Evolutionary conservation across 257 asterid genomes (phyloP), one percentile per base, ranked within the genome.

Genomic region (Solanum dulcamara): DNA sequence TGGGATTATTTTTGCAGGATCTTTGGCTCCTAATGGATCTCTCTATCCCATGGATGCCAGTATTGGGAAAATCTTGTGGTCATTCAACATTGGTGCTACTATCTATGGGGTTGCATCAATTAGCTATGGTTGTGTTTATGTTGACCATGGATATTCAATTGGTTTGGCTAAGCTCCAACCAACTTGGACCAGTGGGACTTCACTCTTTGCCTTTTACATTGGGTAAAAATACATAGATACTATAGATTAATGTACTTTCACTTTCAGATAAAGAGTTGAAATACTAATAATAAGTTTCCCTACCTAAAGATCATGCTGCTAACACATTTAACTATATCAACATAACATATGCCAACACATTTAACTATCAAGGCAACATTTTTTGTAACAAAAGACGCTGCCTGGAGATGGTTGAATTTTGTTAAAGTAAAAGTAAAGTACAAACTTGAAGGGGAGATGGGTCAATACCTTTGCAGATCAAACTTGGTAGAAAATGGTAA

Each of bases 51-150:
- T 94, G 93, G 92, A 95, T 84, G 98, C 97, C 2, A 44, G 28
- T 17, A 95, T 90, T 0, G 98, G 98, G 30, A 83, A 57, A 0
- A 86, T 92, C 44, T 75, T 94, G 1, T 92, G 99, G 99, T 59
- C 91, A 2, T 88, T 62, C 75, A 57, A 92, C 40, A 92, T 93
- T 2, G 90, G 91, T 0, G 93, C 98, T 84, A 93, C 96, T 15
- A 81, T 94, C 11, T 90, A 93, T n/a, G 94, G 98, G 5, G 98
- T 98, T 80, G 97, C 91, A 7, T 94, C 97, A 0, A 88, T 91
- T 9, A 89, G 95, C 90, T 89, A 93, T 75, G 97, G 94, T 2
- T 95, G 99, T 84, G 85, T 92, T 64, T 92, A 81, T 81, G 81
- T 94, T 10, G 96, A 97, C 9, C 88, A 88, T 74, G 99, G 99